Evolutionary conservation across 1,284 basidiomycete genomes (phyloP).

Genomic region (Cryptococcus sp.): DNA sequence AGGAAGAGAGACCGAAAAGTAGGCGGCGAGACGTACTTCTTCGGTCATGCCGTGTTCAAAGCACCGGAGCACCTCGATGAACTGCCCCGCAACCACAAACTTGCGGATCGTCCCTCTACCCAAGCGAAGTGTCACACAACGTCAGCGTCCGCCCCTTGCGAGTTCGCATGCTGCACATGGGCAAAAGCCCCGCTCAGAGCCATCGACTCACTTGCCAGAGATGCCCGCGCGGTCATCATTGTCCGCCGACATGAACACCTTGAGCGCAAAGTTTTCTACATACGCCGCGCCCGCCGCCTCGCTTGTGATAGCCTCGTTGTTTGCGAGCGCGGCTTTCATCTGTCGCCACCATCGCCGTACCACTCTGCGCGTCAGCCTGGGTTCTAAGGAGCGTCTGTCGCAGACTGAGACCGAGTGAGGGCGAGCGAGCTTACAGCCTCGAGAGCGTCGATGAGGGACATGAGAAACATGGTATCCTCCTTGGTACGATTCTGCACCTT

Average conservation of each 20-base stretch:
- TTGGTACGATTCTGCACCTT: slow-evolving; percentile 61
- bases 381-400: no score
- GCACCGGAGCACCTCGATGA: slow-evolving; percentile 48
- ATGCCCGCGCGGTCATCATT: slow-evolving; percentile 77
- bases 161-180: no score
- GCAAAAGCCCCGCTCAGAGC: background rate
- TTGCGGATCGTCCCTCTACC: slow-evolving; percentile 45
- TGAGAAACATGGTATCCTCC: slow-evolving; percentile 66
- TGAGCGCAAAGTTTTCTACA: slow-evolving; percentile 89
- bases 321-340: slow-evolving; percentile 70
- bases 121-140: background rate
- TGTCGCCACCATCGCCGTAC: slow-evolving; percentile 21
- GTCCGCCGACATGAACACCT: slow-evolving; percentile 84
- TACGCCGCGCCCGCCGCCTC: slow-evolving; percentile 81
- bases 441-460: slow-evolving; percentile 69
- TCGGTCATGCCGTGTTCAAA: slow-evolving; percentile 49
- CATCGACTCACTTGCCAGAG: slow-evolving; percentile 61
- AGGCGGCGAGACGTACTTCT: slow-evolving; percentile 35
- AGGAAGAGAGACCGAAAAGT: background rate
- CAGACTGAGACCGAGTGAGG: background rate
- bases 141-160: no score
- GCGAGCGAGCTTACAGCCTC: slow-evolving; percentile 57
- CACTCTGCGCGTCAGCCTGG: background rate
- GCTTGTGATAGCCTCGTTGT: slow-evolving; percentile 76
- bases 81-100: slow-evolving; percentile 50